These are phyloP conservation scores for Mycosphaerelloides madeirae DNA, from an alignment of 2,329 filamentous ascomycete species.

Conservation along the genomic window DNA sequence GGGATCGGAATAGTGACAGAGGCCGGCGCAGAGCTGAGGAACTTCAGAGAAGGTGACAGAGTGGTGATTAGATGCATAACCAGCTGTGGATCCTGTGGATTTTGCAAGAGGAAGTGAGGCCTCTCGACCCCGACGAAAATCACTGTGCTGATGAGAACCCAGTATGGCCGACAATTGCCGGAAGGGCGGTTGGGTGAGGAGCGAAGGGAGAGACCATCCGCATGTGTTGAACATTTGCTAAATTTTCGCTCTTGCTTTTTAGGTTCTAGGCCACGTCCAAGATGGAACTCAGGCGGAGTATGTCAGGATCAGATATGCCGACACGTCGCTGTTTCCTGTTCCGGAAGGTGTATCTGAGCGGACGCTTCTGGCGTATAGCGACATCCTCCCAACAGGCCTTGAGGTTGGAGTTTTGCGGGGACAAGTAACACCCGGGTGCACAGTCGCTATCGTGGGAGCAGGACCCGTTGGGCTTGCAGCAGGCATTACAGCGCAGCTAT, in stretches of 20 bases:
- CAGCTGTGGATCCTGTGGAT: conserved; percentile 49
- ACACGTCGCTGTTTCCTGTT: conserved; percentile 45
- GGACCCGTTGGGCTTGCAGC: conserved; percentile 55
- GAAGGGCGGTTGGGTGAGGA: conserved; percentile 54
- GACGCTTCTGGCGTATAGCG: conserved; percentile 49
- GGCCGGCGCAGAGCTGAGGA: conserved; percentile 43
- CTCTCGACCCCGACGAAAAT: neutral
- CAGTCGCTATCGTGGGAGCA: conserved; percentile 52
- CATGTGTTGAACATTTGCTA: too few relatives aligned
- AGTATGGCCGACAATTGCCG: conserved; percentile 52
- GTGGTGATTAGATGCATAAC: conserved; percentile 46
- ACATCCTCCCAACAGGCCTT: conserved; percentile 54
- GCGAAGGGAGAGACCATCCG: too few relatives aligned
- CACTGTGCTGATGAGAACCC: conserved; percentile 11
- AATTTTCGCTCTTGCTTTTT: too few relatives aligned
- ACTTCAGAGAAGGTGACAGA: conserved; percentile 47
- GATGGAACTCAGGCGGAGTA: conserved; percentile 57
- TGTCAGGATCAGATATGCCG: conserved; percentile 50
- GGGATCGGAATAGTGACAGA: conserved; percentile 49
- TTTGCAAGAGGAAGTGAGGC: conserved; percentile 38
- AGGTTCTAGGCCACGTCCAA: conserved; percentile 49
- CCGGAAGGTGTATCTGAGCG: conserved; percentile 41
- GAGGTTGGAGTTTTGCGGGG: conserved; percentile 53
- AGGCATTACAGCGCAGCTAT: conserved; percentile 52
- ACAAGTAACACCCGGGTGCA: conserved; percentile 49